Percentiles rank a stretch among this genome's conserved stretches.
phyloP scores from a whole-genome alignment of 2,329 filamentous ascomycete species.

The Fusarium stilboides region DNA sequence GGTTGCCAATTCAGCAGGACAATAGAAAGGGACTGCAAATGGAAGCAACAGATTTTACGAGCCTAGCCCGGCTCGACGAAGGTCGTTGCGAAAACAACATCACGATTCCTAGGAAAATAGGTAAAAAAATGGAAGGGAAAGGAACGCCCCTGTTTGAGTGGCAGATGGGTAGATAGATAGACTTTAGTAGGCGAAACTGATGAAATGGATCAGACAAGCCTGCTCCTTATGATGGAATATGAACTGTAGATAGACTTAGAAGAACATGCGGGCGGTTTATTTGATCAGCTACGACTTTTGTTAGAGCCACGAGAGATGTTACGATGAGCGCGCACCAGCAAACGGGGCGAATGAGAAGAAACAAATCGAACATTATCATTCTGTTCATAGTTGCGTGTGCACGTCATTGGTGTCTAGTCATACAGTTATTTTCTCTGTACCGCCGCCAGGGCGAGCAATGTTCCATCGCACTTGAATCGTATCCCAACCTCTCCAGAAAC shows the following conservation, averaged over 20 bases:
- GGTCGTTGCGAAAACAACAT: conserved; percentile 16
- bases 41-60: neutral
- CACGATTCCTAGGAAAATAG: neutral
- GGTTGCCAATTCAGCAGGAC: conserved; percentile 59
- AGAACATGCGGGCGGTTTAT: conserved; percentile 18
- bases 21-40: conserved; percentile 44
- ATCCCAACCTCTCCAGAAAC: conserved; percentile 23
- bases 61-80: conserved; percentile 24
- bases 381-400: conserved; percentile 24
- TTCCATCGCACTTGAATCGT: conserved; percentile 45
- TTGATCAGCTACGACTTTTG: conserved; percentile 4
- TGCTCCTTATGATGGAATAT: conserved; percentile 41
- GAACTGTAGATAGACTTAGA: conserved; percentile 46
- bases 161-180: conserved; percentile 34
- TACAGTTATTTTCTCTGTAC: conserved; percentile 3
- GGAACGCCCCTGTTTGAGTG: neutral
- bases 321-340: conserved; percentile 2
- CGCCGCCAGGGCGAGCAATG: neutral
- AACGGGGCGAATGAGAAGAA: neutral
- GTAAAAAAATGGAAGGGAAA: neutral
- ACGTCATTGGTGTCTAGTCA: conserved; percentile 12
- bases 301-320: neutral
- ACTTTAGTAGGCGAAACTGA: neutral
- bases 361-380: conserved; percentile 21
- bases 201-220: conserved; percentile 7